Conservation (phyloP, 345 rosid species). For the Toxicodendron radicans region DNA sequence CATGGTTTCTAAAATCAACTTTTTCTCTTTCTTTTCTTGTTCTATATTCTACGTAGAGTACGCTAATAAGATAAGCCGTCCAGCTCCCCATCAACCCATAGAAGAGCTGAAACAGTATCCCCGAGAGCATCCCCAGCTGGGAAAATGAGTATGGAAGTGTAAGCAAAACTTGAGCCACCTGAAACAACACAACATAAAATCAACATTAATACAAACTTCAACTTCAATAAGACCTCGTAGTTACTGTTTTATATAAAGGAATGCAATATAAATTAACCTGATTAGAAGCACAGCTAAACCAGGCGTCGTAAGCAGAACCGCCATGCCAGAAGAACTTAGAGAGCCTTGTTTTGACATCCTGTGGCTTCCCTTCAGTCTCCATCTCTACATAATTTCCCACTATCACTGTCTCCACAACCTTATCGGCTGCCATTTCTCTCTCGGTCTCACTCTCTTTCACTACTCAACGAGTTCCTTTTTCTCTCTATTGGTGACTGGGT, state of each 20-base stretch:
- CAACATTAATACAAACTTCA: neutral
- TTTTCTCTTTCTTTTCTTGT: constrained; percentile 95
- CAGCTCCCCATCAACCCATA: constrained; percentile 94
- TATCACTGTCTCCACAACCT: constrained; percentile 84
- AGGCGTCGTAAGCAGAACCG: constrained; percentile 95
- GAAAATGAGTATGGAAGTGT: constrained; percentile 97
- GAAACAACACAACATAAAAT: constrained; percentile 12
- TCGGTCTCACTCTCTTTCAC: neutral
- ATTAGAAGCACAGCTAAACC: constrained; percentile 99
- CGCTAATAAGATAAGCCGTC: constrained; percentile 95
- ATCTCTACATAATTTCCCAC: constrained; percentile 93
- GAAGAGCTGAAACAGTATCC: constrained; percentile 89
- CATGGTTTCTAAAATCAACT: constrained; percentile 97
- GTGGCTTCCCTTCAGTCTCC: constrained; percentile 76
- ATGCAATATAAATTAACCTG: constrained; percentile 44
- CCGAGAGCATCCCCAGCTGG: constrained; percentile 96
- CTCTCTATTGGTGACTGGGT: neutral
- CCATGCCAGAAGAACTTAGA: constrained; percentile 92
- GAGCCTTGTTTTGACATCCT: constrained; percentile 55
- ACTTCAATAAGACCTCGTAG: neutral
- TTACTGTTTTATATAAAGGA: neutral
- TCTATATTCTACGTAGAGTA: constrained; percentile 94
- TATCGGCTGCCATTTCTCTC: constrained; percentile 53
- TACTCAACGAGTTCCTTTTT: neutral
- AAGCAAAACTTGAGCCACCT: constrained; percentile 99